Evolutionary conservation across 768 basidiomycete genomes (phyloP).

Genomic region (Tulasnella sp.): DNA sequence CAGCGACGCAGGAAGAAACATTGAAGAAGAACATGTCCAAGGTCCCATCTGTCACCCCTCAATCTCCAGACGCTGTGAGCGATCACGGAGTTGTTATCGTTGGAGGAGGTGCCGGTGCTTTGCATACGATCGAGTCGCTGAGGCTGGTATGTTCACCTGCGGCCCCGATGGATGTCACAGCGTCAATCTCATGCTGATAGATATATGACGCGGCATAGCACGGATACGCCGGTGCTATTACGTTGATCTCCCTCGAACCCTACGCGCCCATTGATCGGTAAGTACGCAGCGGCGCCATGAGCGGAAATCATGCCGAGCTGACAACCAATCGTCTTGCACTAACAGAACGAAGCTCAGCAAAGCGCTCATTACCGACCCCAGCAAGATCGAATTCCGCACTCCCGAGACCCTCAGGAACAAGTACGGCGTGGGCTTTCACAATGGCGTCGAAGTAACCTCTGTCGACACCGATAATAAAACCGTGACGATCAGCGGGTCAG

Average conservation of each 20-base stretch:
- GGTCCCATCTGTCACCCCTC: slow-evolving; percentile 32
- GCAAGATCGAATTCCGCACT: slow-evolving; percentile 65
- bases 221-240: slow-evolving; percentile 67
- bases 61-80: slow-evolving; percentile 34
- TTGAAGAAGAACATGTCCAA: slow-evolving; percentile 56
- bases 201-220: slow-evolving; percentile 36
- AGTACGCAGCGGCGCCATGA: neutral
- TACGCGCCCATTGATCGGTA: slow-evolving; percentile 79
- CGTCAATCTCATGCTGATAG: neutral
- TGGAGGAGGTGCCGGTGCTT: slow-evolving; percentile 74
- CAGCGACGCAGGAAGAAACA: slow-evolving; percentile 51
- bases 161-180: neutral
- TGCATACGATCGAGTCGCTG: slow-evolving; percentile 68
- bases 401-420: slow-evolving; percentile 67
- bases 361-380: slow-evolving; percentile 60
- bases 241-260: slow-evolving; percentile 64
- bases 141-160: slow-evolving; percentile 46
- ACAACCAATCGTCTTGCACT: neutral
- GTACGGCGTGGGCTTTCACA: slow-evolving; percentile 54
- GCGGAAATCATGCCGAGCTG: neutral
- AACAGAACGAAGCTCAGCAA: slow-evolving; percentile 81
- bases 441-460: slow-evolving; percentile 48
- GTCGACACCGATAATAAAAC: slow-evolving; percentile 52
- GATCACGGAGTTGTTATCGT: slow-evolving; percentile 61
- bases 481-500: slow-evolving; percentile 47